Evolutionary conservation across 352 stramenopile genomes (phyloP).

Genomic region (Elongisporangium anandrum): DNA sequence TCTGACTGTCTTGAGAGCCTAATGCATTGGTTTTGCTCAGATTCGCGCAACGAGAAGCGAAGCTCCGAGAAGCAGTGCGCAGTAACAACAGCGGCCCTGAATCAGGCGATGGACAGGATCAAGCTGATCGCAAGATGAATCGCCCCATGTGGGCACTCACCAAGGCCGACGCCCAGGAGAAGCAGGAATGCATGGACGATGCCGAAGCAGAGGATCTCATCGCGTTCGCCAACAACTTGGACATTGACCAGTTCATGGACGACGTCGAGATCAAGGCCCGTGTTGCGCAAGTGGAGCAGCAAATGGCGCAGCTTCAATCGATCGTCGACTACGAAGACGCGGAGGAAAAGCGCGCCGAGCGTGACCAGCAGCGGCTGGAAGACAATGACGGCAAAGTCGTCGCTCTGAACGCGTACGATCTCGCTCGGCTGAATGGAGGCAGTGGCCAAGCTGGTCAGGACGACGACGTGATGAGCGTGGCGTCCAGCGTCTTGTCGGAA

Average conservation of each 20-base stretch:
- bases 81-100: slow-evolving; percentile 21
- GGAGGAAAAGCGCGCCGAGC: slow-evolving; percentile 78
- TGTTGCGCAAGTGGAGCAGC: slow-evolving; percentile 85
- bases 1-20: not conserved
- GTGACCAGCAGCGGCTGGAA: slow-evolving; percentile 68
- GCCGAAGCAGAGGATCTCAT: slow-evolving; percentile 90
- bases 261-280: slow-evolving; percentile 86
- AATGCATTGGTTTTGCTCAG: slow-evolving; percentile 12
- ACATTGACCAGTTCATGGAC: slow-evolving; percentile 94
- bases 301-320: slow-evolving; percentile 86
- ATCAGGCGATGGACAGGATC: slow-evolving; percentile 7
- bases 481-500: slow-evolving; percentile 74
- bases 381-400: slow-evolving; percentile 36
- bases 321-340: slow-evolving; percentile 76
- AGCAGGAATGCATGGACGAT: slow-evolving; percentile 67
- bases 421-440: slow-evolving; percentile 33
- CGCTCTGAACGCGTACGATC: slow-evolving; percentile 44
- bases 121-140: slow-evolving; percentile 19
- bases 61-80: slow-evolving; percentile 62
- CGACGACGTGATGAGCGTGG: slow-evolving; percentile 66
- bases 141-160: slow-evolving; percentile 92
- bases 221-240: slow-evolving; percentile 90
- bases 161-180: slow-evolving; percentile 77
- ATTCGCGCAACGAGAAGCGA: slow-evolving; percentile 73
- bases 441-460: slow-evolving; percentile 25